Conservation (phyloP, 2,329 filamentous ascomycete species). For the Hypoxylon sp. region DNA sequence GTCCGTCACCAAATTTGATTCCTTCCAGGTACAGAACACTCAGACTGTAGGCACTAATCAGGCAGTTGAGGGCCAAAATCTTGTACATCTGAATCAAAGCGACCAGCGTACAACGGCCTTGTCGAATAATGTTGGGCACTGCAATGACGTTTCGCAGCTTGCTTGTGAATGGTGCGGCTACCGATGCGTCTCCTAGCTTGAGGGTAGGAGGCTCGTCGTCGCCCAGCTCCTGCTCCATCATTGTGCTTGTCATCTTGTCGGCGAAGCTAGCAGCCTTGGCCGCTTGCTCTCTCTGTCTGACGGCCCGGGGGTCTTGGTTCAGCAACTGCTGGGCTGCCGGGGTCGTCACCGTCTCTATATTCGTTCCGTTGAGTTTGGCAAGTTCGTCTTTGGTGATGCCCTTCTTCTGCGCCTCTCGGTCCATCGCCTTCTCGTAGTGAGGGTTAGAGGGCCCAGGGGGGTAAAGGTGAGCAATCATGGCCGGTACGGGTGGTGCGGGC, state of each 20-base stretch:
- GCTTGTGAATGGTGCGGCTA: conserved; percentile 95
- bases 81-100: conserved; percentile 99
- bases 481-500: conserved; percentile 88
- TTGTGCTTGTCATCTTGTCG: conserved; percentile 82
- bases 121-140: conserved; percentile 97
- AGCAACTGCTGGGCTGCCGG: conserved; percentile 69
- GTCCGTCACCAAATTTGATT: conserved; percentile 98
- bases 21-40: conserved; percentile 96
- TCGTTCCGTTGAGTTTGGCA: conserved; percentile 60
- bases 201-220: conserved; percentile 93
- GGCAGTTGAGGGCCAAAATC: conserved; percentile 95
- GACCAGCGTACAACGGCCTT: conserved; percentile 95
- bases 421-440: conserved; percentile 91
- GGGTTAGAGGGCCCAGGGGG: conserved; percentile 90
- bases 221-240: conserved; percentile 90
- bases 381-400: conserved; percentile 69
- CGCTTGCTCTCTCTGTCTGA: conserved; percentile 70
- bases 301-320: conserved; percentile 61
- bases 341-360: conserved; percentile 71
- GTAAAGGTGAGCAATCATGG: conserved; percentile 91
- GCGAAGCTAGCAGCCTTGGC: conserved; percentile 80
- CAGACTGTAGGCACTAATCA: conserved; percentile 97
- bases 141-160: conserved; percentile 97
- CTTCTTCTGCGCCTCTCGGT: conserved; percentile 84
- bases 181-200: conserved; percentile 96